Base-by-base conservation (phyloP, 805 yeast genomes). In the Zygosaccharomyces gambellarensis region DNA sequence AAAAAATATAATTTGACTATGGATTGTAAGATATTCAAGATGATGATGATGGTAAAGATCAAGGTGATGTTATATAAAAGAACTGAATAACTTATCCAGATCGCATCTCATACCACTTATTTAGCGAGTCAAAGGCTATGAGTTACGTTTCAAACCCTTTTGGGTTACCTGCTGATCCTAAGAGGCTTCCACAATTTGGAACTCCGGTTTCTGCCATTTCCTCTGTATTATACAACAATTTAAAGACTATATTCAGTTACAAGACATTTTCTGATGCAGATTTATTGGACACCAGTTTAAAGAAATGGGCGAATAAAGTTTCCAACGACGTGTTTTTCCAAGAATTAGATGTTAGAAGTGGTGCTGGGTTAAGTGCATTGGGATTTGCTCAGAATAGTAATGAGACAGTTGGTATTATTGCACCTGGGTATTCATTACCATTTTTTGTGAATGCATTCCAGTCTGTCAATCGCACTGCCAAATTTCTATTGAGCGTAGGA, bases 321-420 rank as follows among this genome's bases (percentile, higher is more conserved):
- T 46, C 45, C 9, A 47, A 52, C 27, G 34, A 48, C 12, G 45
- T 51, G 12, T 59, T 46, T 38, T 61, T 61, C 42, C 59, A 63
- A 40, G 69, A 77, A 54, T 67, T 84, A 49, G 89, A 90, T 62
- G 79, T 87, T 49, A 81, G 96, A 65, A 73, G 85, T 2, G 97
- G 97, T 59, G 94, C 96, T 29, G 87, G 92, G 41, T 77, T 81
- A 53, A 79, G 87, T 25, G 76, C 92, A 41, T 71, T 87, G 45
- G 97, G 97, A 34, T 90, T 83, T 69, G 67, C 80, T 47, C 40
- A 32, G 7, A 36, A 40, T 9, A 62, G 61, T 41, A 67, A 68
- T 34, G 71, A 73, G 34, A 54, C 62, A 2, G 73, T 83, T 53
- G 64, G 61, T 28, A 60, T 68, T 46, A 64, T 90, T 34, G 75